These are phyloP conservation scores for Boletus holoroseus DNA, from an alignment of 1,284 basidiomycete genomes.

Conservation along the genomic window DNA sequence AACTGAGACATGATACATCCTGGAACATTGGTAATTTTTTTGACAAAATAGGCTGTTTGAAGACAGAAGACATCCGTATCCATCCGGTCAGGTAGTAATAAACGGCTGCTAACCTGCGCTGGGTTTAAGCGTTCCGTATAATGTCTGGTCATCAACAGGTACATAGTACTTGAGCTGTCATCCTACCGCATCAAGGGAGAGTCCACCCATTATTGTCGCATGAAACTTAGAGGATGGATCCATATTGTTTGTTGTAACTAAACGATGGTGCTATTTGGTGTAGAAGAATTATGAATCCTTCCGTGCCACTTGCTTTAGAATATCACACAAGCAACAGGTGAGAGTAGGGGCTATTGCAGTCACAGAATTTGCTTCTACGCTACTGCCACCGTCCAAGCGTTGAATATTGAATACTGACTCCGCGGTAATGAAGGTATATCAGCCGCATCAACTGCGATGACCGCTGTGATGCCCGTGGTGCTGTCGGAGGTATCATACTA, in stretches of 20 bases:
- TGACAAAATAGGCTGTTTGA: neutral
- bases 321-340: slow-evolving; percentile 40
- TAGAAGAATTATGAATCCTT: neutral
- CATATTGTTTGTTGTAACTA: neutral
- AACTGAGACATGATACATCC: no score
- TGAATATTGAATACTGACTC: slow-evolving; percentile 42
- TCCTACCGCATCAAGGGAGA: neutral
- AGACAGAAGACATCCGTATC: neutral
- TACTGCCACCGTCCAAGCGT: slow-evolving; percentile 39
- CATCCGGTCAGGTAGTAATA: neutral
- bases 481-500: slow-evolving; percentile 32
- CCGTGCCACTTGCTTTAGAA: neutral
- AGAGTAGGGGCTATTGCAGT: slow-evolving; percentile 36
- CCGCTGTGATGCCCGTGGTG: neutral
- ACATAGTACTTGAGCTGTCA: no score
- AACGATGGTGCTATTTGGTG: neutral
- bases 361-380: slow-evolving; percentile 36
- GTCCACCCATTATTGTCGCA: neutral
- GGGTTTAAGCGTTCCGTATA: neutral
- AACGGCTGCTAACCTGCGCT: neutral
- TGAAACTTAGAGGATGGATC: neutral
- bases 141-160: neutral
- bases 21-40: no score
- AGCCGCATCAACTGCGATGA: slow-evolving; percentile 41
- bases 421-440: slow-evolving; percentile 39